Conservation (phyloP, 805 yeast species). For the Blastobotrys attinorum region DNA sequence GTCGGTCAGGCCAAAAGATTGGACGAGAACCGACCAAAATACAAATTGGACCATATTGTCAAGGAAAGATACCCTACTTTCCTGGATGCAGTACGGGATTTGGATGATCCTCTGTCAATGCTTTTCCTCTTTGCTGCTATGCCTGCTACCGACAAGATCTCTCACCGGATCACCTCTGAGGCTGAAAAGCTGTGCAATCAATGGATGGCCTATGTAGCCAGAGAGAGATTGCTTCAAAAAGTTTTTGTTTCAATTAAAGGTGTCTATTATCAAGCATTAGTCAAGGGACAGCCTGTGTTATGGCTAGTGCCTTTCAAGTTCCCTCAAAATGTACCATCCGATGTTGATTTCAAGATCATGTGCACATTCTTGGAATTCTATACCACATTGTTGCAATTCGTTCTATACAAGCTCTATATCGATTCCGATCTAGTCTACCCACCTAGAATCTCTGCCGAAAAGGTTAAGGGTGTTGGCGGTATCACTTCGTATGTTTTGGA, state of each 20-base stretch:
- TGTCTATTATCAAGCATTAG: slow-evolving; percentile 85
- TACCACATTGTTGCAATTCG: slow-evolving; percentile 84
- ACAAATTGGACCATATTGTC: slow-evolving; percentile 81
- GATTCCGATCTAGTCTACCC: slow-evolving; percentile 87
- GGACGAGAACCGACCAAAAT: slow-evolving; percentile 73
- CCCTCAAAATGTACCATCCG: slow-evolving; percentile 90
- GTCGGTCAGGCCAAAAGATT: slow-evolving; percentile 78
- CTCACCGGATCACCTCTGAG: slow-evolving; percentile 74
- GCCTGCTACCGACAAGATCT: slow-evolving; percentile 85
- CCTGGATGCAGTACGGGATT: slow-evolving; percentile 80
- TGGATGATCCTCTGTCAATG: slow-evolving; percentile 95
- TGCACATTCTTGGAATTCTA: slow-evolving; percentile 93
- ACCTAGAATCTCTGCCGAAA: slow-evolving; percentile 67
- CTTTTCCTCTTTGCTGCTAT: slow-evolving; percentile 84
- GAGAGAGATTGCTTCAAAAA: slow-evolving; percentile 71
- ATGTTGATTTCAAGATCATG: slow-evolving; percentile 95
- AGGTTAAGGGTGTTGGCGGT: slow-evolving; percentile 84
- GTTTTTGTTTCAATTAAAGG: slow-evolving; percentile 97
- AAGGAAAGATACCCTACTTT: slow-evolving; percentile 95
- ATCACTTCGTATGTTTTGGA: slow-evolving; percentile 75
- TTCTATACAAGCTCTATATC: slow-evolving; percentile 73
- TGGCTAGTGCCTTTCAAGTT: slow-evolving; percentile 98
- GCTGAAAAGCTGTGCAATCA: slow-evolving; percentile 84
- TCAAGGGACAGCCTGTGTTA: slow-evolving; percentile 85
- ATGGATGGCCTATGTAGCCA: slow-evolving; percentile 91